Percentiles rank a stretch among this genome's conserved stretches.
phyloP scores from a whole-genome alignment of 805 yeast genomes.

The Cyberlindnera lachancei region DNA sequence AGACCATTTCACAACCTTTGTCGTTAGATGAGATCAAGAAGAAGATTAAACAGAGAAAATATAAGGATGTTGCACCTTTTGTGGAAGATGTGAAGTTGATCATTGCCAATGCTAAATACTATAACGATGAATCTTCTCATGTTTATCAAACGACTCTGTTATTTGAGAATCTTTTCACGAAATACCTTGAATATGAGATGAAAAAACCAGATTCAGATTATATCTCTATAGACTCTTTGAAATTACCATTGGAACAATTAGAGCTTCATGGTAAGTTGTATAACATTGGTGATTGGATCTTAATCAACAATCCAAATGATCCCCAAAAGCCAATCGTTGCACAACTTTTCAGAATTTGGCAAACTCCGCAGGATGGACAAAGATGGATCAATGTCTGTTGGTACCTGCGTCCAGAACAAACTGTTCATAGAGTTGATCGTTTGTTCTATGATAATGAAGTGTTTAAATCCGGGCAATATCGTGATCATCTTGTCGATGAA shows the following conservation, averaged over 20 bases:
- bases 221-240: slow-evolving; percentile 43
- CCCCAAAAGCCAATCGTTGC: slow-evolving; percentile 86
- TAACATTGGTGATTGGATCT: slow-evolving; percentile 92
- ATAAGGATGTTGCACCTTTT: slow-evolving; percentile 67
- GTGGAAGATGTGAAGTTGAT: slow-evolving; percentile 69
- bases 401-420: slow-evolving; percentile 97
- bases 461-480: slow-evolving; percentile 91
- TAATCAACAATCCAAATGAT: slow-evolving; percentile 82
- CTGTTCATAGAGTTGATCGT: slow-evolving; percentile 88
- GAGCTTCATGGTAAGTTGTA: slow-evolving; percentile 65
- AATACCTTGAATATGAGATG: slow-evolving; percentile 58
- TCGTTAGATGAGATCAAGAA: slow-evolving; percentile 68
- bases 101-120: slow-evolving; percentile 66
- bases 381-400: slow-evolving; percentile 92
- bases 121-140: slow-evolving; percentile 49
- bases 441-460: slow-evolving; percentile 91
- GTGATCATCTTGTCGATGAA: slow-evolving; percentile 87
- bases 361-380: slow-evolving; percentile 61
- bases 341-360: slow-evolving; percentile 91
- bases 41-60: slow-evolving; percentile 79
- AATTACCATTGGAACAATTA: slow-evolving; percentile 75
- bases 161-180: slow-evolving; percentile 55
- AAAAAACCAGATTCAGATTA: slow-evolving; percentile 77
- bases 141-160: slow-evolving; percentile 53
- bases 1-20: slow-evolving; percentile 49